Conservation (phyloP, 2,329 filamentous ascomycete genomes). For the Diaporthe sp. region DNA sequence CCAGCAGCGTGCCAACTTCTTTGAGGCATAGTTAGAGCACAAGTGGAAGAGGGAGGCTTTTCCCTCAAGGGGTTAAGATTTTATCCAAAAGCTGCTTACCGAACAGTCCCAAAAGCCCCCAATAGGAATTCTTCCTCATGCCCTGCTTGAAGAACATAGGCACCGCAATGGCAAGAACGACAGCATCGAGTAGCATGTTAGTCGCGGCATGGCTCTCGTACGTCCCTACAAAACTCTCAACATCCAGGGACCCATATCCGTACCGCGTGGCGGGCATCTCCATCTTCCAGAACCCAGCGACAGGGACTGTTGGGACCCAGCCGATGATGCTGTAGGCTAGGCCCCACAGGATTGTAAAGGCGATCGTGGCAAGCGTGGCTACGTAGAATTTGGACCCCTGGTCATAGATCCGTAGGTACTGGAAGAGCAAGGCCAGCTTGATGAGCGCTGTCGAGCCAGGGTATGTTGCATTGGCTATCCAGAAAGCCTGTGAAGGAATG, state of each 20-base stretch:
- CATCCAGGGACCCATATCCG: conserved; percentile 44
- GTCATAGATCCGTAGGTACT: conserved; percentile 38
- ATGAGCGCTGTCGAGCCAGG: conserved; percentile 37
- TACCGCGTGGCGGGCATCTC: conserved; percentile 35
- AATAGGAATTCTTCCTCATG: conserved; percentile 43
- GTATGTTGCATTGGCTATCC: conserved; percentile 36
- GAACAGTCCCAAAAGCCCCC: conserved; percentile 44
- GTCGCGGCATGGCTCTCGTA: conserved; percentile 44
- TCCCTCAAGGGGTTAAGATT: no score
- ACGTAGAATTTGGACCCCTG: conserved; percentile 32
- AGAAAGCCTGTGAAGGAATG: conserved; percentile 29
- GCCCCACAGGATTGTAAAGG: conserved; percentile 45
- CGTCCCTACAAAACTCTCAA: conserved; percentile 40
- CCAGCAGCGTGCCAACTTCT: no score
- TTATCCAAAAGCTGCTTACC: no score
- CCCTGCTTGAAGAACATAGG: conserved; percentile 43
- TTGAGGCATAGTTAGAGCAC: no score
- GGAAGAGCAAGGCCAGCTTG: conserved; percentile 38
- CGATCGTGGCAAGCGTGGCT: conserved; percentile 38
- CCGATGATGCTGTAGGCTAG: conserved; percentile 44
- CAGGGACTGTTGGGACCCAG: conserved; percentile 45
- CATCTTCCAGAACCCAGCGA: conserved; percentile 46
- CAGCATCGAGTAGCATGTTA: conserved; percentile 46
- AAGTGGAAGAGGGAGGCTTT: no score
- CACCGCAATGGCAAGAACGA: conserved; percentile 45